A percentile compares a stretch with the other conserved stretches of the same genome.
phyloP scores from a whole-genome alignment of 148 eudicot genomes.

The Silene uniflora region DNA sequence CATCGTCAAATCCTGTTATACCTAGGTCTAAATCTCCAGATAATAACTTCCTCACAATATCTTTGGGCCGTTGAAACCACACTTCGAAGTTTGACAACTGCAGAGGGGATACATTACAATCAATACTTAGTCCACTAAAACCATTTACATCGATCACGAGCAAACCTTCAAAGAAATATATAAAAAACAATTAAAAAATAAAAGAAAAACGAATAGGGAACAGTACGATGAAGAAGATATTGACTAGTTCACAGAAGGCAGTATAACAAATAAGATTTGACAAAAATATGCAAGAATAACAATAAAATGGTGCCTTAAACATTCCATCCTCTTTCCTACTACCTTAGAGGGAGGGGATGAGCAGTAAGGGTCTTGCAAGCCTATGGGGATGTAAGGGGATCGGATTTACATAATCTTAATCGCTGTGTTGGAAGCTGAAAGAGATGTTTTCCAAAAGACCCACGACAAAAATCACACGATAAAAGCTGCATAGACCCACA shows the following conservation, averaged over 20 bases:
- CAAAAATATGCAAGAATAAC: not conserved
- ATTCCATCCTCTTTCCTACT: not conserved
- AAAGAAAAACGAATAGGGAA: no score
- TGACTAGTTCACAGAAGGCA: not conserved
- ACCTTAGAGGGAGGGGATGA: no score
- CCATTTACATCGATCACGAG: not conserved
- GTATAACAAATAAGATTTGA: not conserved
- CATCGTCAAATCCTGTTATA: slow-evolving; percentile 77
- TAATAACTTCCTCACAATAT: slow-evolving; percentile 75
- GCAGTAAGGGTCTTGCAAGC: no score
- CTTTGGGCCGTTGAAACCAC: slow-evolving; percentile 97
- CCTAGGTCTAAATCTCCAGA: slow-evolving; percentile 98
- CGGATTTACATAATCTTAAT: no score
- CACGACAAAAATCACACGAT: no score
- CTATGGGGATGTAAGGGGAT: no score
- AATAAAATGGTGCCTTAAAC: not conserved
- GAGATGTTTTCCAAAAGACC: no score
- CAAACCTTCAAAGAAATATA: no score
- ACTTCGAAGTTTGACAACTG: slow-evolving; percentile 82
- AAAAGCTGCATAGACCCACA: no score
- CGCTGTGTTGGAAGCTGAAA: no score
- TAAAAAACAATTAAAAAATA: no score
- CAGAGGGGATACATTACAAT: slow-evolving; percentile 9
- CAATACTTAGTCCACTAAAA: not conserved
- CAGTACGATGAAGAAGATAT: not conserved